Conservation (phyloP, 2,329 filamentous ascomycete species). For the Curvularia spicifera region DNA sequence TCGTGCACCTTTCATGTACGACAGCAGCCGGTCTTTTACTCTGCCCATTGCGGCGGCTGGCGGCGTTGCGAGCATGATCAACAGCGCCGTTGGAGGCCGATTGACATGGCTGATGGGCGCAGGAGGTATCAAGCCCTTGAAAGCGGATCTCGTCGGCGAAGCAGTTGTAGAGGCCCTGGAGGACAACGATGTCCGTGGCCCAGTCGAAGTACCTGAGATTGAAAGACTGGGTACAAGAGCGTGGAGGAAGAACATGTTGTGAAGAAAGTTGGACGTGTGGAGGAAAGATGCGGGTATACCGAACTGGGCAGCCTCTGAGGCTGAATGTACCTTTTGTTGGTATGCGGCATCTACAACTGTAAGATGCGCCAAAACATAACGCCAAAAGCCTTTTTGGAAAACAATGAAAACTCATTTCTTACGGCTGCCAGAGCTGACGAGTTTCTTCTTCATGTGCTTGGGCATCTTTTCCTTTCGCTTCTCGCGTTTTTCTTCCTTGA, state of each 20-base stretch:
- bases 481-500: conserved; percentile 95
- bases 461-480: conserved; percentile 95
- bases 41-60: conserved; percentile 82
- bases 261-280: neutral
- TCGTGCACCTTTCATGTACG: conserved; percentile 87
- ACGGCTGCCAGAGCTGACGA: conserved; percentile 68
- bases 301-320: neutral
- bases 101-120: conserved; percentile 80
- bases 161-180: conserved; percentile 86
- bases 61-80: conserved; percentile 76
- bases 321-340: neutral
- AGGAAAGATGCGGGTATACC: neutral
- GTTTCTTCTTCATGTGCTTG: conserved; percentile 91
- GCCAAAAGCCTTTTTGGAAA: neutral
- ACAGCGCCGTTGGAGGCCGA: conserved; percentile 76
- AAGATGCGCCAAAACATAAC: neutral
- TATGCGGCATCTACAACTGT: neutral
- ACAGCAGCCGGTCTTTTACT: conserved; percentile 79
- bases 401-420: conserved; percentile 60
- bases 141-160: conserved; percentile 85
- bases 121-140: conserved; percentile 83
- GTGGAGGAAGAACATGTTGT: conserved; percentile 93
- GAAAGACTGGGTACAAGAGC: conserved; percentile 79
- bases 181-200: conserved; percentile 74
- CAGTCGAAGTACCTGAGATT: conserved; percentile 79